Evolutionary conservation across 2,329 filamentous ascomycete genomes (phyloP).

Genomic region (Pseudogymnoascus sp.): DNA sequence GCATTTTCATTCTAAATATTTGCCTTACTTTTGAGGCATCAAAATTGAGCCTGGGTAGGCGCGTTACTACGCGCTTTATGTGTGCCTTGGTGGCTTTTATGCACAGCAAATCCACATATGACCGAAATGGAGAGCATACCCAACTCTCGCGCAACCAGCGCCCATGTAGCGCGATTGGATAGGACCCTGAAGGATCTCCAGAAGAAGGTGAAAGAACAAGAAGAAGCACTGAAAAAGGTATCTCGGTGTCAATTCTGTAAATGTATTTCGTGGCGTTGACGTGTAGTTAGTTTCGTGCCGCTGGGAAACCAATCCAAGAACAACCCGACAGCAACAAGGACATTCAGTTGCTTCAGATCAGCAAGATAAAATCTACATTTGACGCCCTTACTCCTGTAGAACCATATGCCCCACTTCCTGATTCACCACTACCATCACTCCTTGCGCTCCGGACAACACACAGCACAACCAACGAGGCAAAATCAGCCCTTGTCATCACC

Average conservation of each 20-base stretch:
- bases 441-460: constrained; percentile 64
- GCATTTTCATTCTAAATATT: background rate
- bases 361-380: constrained; percentile 57
- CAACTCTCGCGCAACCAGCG: constrained; percentile 29
- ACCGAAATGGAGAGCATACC: constrained; percentile 17
- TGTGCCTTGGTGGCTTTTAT: constrained; percentile 3
- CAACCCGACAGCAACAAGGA: constrained; percentile 28
- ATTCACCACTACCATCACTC: constrained; percentile 64
- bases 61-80: background rate
- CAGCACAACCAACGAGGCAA: constrained; percentile 57
- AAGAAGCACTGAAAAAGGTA: constrained; percentile 44
- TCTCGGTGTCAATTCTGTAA: background rate
- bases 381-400: constrained; percentile 53
- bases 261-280: constrained; percentile 12
- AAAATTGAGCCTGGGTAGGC: background rate
- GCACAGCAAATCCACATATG: background rate
- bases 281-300: constrained; percentile 24
- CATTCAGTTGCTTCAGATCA: constrained; percentile 39
- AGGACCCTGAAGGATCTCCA: constrained; percentile 63
- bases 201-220: constrained; percentile 47
- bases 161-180: constrained; percentile 52
- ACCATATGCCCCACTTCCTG: constrained; percentile 59
- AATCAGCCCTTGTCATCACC: constrained; percentile 47
- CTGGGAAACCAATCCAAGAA: constrained; percentile 19
- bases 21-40: background rate